Evolutionary conservation across 2,329 filamentous ascomycete species (phyloP), one percentile per base, ranked within the genome.

Genomic region (Dactylellina parvicollis): DNA sequence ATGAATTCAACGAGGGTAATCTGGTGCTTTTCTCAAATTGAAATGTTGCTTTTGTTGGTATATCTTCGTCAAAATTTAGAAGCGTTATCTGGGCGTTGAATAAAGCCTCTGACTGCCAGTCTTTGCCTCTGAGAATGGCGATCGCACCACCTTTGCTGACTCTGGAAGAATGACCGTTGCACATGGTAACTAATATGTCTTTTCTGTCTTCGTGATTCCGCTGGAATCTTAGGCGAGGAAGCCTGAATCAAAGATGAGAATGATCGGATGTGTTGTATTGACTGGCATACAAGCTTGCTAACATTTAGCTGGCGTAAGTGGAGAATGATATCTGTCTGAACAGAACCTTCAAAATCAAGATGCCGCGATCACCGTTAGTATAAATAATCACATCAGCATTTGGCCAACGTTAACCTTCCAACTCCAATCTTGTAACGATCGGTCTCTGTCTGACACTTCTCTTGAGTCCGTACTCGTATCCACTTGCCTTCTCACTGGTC

Each of bases 81-180:
- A 74, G 40, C n/a, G 70, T 74, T 3, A 74, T 67, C 54, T 69
- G 69, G n/a, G 70, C 61, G 20, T 69, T 74, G 46, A 69, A 62
- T 9, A 44, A 20, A 2, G 62, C 22, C 16, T 44, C 49, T 5
- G 60, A 50, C 14, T 62, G 47, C 20, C 30, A 32, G 4, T 57
- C 62, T 18, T 57, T 28, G 1, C 62, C 55, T 34, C 62, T 52
- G 8, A 74, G 42, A 2, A 74, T 57, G 0, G 64, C 70, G 5
- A 74, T 69, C 10, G 70, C 70, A 12, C 70, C 70, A 16, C 70
- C 70, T 42, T 74, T 46, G 24, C 70, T 74, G 2, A 14, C 16
- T 52, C 70, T 69, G 4, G 32, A 55, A 18, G 70, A 74, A 36
- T 57, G 42, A n/a, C 70, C 56, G 56, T 57, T 38, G 24, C 70